These are phyloP conservation scores for Penicillium sp. DNA, from an alignment of 2,329 filamentous ascomycete species.

Conservation along the genomic window DNA sequence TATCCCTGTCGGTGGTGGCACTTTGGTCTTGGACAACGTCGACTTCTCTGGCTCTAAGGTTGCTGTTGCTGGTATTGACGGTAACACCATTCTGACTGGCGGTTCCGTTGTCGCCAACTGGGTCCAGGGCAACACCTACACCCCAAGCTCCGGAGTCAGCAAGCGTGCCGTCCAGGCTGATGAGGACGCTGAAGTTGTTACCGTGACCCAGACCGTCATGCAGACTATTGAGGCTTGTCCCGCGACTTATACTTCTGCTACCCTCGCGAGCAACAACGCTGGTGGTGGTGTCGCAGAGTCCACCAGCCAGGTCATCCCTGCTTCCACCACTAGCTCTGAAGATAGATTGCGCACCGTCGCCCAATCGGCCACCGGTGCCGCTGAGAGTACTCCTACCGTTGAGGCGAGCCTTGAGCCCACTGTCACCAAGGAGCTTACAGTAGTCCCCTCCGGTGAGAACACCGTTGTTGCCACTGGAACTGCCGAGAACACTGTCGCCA, in stretches of 20 bases:
- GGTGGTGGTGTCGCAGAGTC: neutral
- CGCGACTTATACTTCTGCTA: slow-evolving; percentile 6
- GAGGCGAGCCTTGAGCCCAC: slow-evolving; percentile 1
- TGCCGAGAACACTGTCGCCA: neutral
- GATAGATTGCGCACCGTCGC: neutral
- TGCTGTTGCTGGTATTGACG: slow-evolving; percentile 63
- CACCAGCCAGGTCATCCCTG: neutral
- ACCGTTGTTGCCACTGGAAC: slow-evolving; percentile 7
- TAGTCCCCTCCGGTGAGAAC: slow-evolving; percentile 2
- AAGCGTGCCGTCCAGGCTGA: slow-evolving; percentile 29
- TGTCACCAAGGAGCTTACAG: neutral
- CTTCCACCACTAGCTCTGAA: slow-evolving; percentile 5
- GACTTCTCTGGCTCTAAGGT: slow-evolving; percentile 71
- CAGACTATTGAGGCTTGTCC: slow-evolving; percentile 28
- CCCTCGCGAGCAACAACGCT: slow-evolving; percentile 3
- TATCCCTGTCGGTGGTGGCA: slow-evolving; percentile 70
- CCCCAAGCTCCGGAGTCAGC: slow-evolving; percentile 23
- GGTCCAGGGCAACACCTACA: slow-evolving; percentile 77
- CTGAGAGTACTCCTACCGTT: neutral
- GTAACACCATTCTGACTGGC: slow-evolving; percentile 65
- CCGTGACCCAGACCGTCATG: slow-evolving; percentile 26
- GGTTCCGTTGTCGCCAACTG: slow-evolving; percentile 70
- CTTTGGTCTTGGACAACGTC: slow-evolving; percentile 84
- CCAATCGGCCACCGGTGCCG: neutral
- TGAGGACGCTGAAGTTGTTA: slow-evolving; percentile 21